Conservation (phyloP, 2,329 filamentous ascomycete genomes). For the Colletotrichum siamense region DNA sequence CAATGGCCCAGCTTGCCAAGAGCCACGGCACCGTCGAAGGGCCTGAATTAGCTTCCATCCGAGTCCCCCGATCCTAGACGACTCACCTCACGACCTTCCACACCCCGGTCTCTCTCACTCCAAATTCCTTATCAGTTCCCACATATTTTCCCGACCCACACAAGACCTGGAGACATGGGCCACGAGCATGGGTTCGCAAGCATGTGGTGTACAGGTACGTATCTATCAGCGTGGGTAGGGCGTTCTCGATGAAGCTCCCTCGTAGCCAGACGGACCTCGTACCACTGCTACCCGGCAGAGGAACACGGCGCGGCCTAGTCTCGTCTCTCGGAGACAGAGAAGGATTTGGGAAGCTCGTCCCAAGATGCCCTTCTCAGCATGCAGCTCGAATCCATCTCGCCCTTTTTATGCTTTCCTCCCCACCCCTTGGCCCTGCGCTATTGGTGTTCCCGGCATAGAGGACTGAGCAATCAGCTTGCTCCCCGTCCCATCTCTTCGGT, state of each 20-base stretch:
- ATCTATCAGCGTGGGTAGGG: neutral
- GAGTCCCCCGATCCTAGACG: slow-evolving; percentile 7
- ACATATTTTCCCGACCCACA: slow-evolving; percentile 10
- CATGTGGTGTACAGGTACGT: slow-evolving; percentile 12
- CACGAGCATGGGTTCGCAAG: neutral
- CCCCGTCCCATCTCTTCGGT: neutral
- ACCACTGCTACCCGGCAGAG: slow-evolving; percentile 1
- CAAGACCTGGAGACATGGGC: neutral
- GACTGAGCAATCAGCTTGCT: slow-evolving; percentile 2
- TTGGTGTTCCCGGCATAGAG: slow-evolving; percentile 5
- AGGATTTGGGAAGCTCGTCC: neutral
- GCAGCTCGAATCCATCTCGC: neutral
- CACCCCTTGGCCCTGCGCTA: slow-evolving; percentile 8
- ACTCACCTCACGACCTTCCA: neutral
- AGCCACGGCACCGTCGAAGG: neutral
- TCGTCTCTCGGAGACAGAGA: neutral
- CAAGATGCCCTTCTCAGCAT: neutral
- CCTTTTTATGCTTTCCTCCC: slow-evolving; percentile 3
- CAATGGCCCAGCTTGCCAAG: neutral
- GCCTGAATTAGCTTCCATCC: slow-evolving; percentile 11
- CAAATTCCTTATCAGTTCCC: slow-evolving; percentile 22
- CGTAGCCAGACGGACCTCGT: neutral
- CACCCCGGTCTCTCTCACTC: neutral
- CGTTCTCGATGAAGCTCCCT: slow-evolving; percentile 9
- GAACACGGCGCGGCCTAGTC: neutral